A percentile compares a stretch with the other conserved stretches of the same genome.
Conservation (phyloP, 305 asterid genomes). For the Salvia sclarea region DNA sequence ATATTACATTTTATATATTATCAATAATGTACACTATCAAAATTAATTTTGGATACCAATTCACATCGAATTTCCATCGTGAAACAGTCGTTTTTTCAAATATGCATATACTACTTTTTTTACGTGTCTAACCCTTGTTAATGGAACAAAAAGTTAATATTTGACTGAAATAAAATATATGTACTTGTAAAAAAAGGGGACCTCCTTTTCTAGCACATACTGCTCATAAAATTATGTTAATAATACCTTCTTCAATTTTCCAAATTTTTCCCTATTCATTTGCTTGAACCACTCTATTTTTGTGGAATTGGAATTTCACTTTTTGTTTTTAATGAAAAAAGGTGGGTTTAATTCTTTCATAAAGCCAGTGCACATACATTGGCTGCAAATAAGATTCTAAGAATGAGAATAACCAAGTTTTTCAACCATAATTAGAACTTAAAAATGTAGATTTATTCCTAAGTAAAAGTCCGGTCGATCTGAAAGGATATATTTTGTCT, state of each 20-base stretch:
- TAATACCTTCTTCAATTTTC: conserved; percentile 1
- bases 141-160: conserved; percentile 33
- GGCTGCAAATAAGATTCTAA: conserved; percentile 3
- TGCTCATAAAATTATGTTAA: not conserved
- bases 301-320: not conserved
- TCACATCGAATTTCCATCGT: too few species aligned
- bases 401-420: conserved; percentile 10
- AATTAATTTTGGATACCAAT: too few species aligned
- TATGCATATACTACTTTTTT: not conserved
- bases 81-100: not conserved
- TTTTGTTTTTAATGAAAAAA: not conserved
- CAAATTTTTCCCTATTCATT: conserved; percentile 20
- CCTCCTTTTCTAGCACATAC: conserved; percentile 29
- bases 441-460: not conserved
- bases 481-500: not conserved
- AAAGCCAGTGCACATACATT: conserved; percentile 32
- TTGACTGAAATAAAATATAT: conserved; percentile 35
- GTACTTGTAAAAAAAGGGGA: conserved; percentile 32
- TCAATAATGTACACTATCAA: too few species aligned
- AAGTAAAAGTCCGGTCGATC: not conserved
- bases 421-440: not conserved
- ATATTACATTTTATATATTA: too few species aligned
- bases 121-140: conserved; percentile 22
- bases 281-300: not conserved
- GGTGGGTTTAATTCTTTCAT: conserved; percentile 24